These are phyloP conservation scores for Lonicera japonica DNA, from an alignment of 129 eudicot species.

Conservation along the genomic window DNA sequence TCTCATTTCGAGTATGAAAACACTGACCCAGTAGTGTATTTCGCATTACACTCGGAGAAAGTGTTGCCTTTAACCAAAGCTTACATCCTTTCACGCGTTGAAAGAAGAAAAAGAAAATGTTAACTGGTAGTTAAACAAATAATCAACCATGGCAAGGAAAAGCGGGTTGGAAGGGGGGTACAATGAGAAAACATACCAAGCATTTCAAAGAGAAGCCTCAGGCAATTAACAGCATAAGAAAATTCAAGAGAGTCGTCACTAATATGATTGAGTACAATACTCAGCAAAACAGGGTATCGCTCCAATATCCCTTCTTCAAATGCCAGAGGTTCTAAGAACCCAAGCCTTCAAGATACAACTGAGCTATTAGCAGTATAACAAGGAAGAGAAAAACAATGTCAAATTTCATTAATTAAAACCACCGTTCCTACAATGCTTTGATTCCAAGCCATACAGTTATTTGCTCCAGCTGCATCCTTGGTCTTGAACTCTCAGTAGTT, in stretches of 20 bases:
- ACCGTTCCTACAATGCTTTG: constrained; percentile 86
- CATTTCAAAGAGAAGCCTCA: constrained; percentile 77
- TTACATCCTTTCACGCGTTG: constrained; percentile 55
- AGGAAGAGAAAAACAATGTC: constrained; percentile 2
- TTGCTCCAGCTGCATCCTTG: constrained; percentile 80
- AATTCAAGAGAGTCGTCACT: constrained; percentile 84
- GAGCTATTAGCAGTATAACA: constrained; percentile 15
- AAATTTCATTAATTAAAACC: constrained; percentile 17
- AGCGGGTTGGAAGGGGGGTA: not conserved
- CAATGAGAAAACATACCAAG: constrained; percentile 48
- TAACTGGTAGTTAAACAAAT: not conserved
- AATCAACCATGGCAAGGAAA: constrained; percentile 5
- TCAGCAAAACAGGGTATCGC: constrained; percentile 77
- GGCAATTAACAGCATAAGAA: constrained; percentile 90
- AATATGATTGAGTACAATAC: constrained; percentile 81
- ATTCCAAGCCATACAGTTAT: constrained; percentile 90
- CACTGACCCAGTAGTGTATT: constrained; percentile 91
- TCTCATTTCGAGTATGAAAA: constrained; percentile 91
- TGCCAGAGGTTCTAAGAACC: constrained; percentile 90
- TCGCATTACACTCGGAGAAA: constrained; percentile 91
- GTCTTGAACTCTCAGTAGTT: constrained; percentile 52
- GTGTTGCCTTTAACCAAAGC: constrained; percentile 82
- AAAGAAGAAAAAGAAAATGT: constrained; percentile 8
- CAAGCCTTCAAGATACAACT: constrained; percentile 58
- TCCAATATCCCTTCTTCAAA: constrained; percentile 99